phyloP scores from a whole-genome alignment of 108 stramenopile species.

The Licmophora abbreviata region DNA sequence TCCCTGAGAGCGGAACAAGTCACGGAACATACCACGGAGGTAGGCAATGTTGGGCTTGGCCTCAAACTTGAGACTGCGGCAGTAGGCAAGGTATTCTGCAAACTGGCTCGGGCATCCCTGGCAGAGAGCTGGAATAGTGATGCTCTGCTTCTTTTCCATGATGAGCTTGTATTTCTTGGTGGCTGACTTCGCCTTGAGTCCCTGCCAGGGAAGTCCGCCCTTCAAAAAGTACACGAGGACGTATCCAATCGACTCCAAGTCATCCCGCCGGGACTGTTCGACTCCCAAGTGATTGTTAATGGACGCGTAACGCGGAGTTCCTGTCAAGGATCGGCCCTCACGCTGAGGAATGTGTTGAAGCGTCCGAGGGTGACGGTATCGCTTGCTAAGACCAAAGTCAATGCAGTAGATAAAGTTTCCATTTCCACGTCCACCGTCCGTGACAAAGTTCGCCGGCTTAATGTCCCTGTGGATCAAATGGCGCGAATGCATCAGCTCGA shows the following conservation, averaged over 20 bases:
- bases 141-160: constrained; percentile 92
- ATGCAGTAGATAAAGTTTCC: constrained; percentile 95
- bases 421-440: constrained; percentile 69
- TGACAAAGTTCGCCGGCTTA: constrained; percentile 98
- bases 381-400: constrained; percentile 96
- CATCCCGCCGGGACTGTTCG: constrained; percentile 95
- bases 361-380: constrained; percentile 95
- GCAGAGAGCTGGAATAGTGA: constrained; percentile 90
- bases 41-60: constrained; percentile 98
- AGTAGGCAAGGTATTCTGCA: constrained; percentile 97
- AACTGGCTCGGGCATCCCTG: constrained; percentile 96
- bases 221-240: constrained; percentile 97
- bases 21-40: constrained; percentile 93
- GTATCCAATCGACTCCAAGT: constrained; percentile 95
- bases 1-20: constrained; percentile 87
- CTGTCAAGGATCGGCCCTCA: constrained; percentile 91
- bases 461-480: constrained; percentile 96
- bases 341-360: constrained; percentile 98
- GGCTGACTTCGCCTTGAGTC: constrained; percentile 93
- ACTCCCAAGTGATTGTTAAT: constrained; percentile 98
- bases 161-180: constrained; percentile 93
- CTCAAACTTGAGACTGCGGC: constrained; percentile 96
- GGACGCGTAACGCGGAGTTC: constrained; percentile 94
- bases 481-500: constrained; percentile 95
- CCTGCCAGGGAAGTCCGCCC: constrained; percentile 98